These are phyloP conservation scores for Colletotrichum sidae DNA, from an alignment of 2,329 filamentous ascomycete genomes.

Conservation along the genomic window DNA sequence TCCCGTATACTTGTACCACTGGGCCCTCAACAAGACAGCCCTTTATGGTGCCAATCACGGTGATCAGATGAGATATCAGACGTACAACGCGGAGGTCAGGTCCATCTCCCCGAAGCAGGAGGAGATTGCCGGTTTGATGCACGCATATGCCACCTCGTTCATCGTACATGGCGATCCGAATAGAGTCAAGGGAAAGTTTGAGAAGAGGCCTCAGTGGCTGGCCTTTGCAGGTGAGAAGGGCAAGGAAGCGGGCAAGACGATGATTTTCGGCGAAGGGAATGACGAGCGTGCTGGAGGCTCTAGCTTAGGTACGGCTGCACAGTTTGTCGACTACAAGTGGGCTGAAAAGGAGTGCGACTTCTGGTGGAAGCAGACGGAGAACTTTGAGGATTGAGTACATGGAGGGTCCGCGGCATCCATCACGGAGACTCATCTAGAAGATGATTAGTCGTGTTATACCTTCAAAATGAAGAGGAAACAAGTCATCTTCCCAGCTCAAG, in stretches of 20 bases:
- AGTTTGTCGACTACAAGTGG: slow-evolving; percentile 55
- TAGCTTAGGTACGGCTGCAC: slow-evolving; percentile 49
- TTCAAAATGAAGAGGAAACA: no score
- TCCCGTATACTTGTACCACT: slow-evolving; percentile 46
- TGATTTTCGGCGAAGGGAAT: slow-evolving; percentile 60
- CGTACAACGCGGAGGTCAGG: slow-evolving; percentile 51
- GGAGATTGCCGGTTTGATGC: slow-evolving; percentile 35
- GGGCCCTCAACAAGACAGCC: slow-evolving; percentile 44
- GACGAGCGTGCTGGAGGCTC: slow-evolving; percentile 59
- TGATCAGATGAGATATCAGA: slow-evolving; percentile 57
- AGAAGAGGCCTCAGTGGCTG: slow-evolving; percentile 40
- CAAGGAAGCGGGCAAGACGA: slow-evolving; percentile 45
- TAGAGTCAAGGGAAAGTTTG: slow-evolving; percentile 40
- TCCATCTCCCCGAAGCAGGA: slow-evolving; percentile 47
- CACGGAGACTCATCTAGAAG: no score
- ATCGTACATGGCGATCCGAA: slow-evolving; percentile 34
- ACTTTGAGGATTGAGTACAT: slow-evolving; percentile 43
- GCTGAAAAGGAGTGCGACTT: slow-evolving; percentile 57
- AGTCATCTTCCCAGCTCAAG: no score
- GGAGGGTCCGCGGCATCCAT: slow-evolving; percentile 40
- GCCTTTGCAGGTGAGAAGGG: slow-evolving; percentile 40
- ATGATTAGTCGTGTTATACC: no score
- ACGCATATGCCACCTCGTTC: slow-evolving; percentile 25
- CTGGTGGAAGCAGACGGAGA: slow-evolving; percentile 53
- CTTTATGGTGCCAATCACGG: slow-evolving; percentile 54